A percentile compares a stretch with the other conserved stretches of the same genome.
These are phyloP conservation scores for Aspergillus quadrilineatus DNA, from an alignment of 2,329 filamentous ascomycete species.

Conservation along the genomic window DNA sequence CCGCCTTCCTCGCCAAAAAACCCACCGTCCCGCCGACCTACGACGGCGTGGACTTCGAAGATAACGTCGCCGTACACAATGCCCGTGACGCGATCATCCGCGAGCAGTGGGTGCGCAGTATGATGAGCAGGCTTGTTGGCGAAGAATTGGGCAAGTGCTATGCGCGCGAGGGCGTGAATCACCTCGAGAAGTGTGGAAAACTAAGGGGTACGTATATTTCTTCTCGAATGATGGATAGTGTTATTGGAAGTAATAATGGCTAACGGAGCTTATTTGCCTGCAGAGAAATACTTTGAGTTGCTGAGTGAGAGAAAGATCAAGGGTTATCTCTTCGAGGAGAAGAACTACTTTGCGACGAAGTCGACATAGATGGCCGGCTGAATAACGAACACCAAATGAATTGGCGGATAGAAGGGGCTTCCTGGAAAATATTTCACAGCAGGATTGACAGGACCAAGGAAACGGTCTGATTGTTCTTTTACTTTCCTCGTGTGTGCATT, in stretches of 20 bases:
- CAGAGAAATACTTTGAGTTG: slow-evolving; percentile 66
- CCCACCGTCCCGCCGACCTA: slow-evolving; percentile 65
- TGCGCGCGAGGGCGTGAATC: slow-evolving; percentile 63
- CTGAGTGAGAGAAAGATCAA: slow-evolving; percentile 62
- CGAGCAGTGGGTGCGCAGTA: slow-evolving; percentile 67
- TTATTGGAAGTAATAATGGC: background rate
- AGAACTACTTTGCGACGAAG: slow-evolving; percentile 54
- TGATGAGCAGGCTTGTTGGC: slow-evolving; percentile 66
- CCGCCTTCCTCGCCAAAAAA: slow-evolving; percentile 63
- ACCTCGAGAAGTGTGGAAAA: slow-evolving; percentile 66
- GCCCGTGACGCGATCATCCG: slow-evolving; percentile 65
- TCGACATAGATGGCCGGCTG: slow-evolving; percentile 22
- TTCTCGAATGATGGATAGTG: background rate
- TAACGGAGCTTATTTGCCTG: background rate
- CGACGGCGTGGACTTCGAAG: slow-evolving; percentile 66
- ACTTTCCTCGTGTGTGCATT: background rate
- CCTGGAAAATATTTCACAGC: background rate
- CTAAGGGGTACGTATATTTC: slow-evolving; percentile 58
- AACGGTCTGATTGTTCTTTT: background rate
- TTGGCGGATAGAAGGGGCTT: background rate
- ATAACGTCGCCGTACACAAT: slow-evolving; percentile 62
- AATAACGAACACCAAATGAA: no score
- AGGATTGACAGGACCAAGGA: background rate
- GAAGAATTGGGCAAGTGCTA: slow-evolving; percentile 70
- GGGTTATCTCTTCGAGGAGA: slow-evolving; percentile 64